Percentiles rank a stretch among this genome's conserved stretches.
These are phyloP conservation scores for Grifola frondosa DNA, from an alignment of 1,284 basidiomycete species.

Conservation along the genomic window DNA sequence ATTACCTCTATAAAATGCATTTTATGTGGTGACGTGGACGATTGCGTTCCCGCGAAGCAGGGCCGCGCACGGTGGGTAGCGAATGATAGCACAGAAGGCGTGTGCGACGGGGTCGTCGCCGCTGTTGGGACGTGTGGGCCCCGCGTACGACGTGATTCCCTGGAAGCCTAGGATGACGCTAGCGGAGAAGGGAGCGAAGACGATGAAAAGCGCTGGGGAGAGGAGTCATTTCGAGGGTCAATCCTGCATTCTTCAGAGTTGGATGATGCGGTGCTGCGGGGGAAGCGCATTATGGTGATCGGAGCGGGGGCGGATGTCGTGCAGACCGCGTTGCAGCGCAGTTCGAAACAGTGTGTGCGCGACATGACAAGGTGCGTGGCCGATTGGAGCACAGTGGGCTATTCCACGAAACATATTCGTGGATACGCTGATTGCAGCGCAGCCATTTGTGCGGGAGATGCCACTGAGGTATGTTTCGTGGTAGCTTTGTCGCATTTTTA, in stretches of 20 bases:
- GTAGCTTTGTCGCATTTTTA: no score
- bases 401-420: conserved; percentile 56
- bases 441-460: conserved; percentile 60
- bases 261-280: conserved; percentile 37
- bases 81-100: conserved; percentile 45
- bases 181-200: conserved; percentile 13
- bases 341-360: conserved; percentile 46
- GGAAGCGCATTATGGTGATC: conserved; percentile 52
- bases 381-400: conserved; percentile 44
- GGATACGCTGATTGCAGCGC: conserved; percentile 52
- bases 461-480: conserved; percentile 45
- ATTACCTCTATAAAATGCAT: conserved; percentile 39
- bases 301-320: conserved; percentile 64
- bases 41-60: conserved; percentile 29
- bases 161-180: conserved; percentile 14
- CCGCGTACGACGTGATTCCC: conserved; percentile 37
- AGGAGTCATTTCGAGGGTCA: conserved; percentile 38
- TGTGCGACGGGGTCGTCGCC: conserved; percentile 60
- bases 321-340: conserved; percentile 48
- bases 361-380: conserved; percentile 33
- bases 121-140: conserved; percentile 59
- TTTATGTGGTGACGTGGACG: conserved; percentile 15
- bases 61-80: conserved; percentile 52
- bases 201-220: conserved; percentile 16
- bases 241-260: conserved; percentile 60